Evolutionary conservation across 306 rosid species (phyloP), one percentile per base, ranked within the genome.

Genomic region (Prinsepia uniflora): DNA sequence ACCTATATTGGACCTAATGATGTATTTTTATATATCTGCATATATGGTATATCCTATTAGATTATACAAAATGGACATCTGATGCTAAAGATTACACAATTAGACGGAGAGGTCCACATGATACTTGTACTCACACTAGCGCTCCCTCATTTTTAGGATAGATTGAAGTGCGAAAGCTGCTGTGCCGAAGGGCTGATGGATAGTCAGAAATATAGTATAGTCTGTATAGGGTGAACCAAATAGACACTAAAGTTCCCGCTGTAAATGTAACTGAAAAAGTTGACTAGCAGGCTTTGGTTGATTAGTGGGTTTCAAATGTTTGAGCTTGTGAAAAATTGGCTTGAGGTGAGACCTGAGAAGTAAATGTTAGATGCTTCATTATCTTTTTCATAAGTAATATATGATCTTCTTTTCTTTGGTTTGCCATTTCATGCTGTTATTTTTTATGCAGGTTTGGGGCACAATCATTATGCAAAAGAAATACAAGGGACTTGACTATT

Each of bases 401-500:
- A 61, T 40, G 40, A 55, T 58, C 41, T 40, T 52, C 5, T 3
- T 12, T 62, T 59, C 47, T 62, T 41, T 60, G 49, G 50, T 72
- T 54, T 75, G 65, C 65, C 71, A 17, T 41, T 65, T 18, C 71
- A 19, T 60, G 57, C 75, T 72, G 64, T 71, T 58, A 14, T 74
- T 75, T 14, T 79, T 71, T 70, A 50, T 69, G 65, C 91, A 94
- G 99, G 84, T 94, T 54, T 94, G 99, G 97, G 96, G 99, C 44
- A 81, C 95, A 39, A 71, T 91, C 66, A 94, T 94, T 46, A 91
- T 91, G 99, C 99, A 94, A 79, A 91, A 91, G 83, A 94, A 65
- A 83, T 94, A 91, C 55, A 78, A 67, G 67, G 96, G 90, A 48
- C 85, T 49, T 40, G 97, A 94, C 80, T 94, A 89, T 82, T 72